Evolutionary conservation across 2,329 filamentous ascomycete species (phyloP).

Genomic region (Dothideomycetes sp.): DNA sequence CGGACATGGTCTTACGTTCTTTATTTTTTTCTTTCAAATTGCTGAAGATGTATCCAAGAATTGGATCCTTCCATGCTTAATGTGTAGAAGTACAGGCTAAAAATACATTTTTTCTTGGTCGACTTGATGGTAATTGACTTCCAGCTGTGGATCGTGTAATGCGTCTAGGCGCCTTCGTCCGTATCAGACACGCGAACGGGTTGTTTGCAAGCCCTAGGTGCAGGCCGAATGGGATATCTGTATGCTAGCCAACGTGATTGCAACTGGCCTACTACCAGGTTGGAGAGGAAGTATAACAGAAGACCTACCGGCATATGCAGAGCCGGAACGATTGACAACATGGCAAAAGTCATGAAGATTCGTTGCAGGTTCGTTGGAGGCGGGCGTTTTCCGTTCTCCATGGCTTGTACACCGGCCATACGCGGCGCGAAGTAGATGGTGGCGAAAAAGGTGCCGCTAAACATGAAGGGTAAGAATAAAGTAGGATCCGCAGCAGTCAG

Average conservation of each 20-base stretch:
- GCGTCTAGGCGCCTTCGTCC: conserved; percentile 9
- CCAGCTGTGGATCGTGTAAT: no score
- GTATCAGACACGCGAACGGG: conserved; percentile 20
- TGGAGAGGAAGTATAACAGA: conserved; percentile 31
- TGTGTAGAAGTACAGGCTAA: neutral
- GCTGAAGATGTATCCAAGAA: no score
- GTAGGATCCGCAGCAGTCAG: conserved; percentile 46
- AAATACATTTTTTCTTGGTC: neutral
- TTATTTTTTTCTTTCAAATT: no score
- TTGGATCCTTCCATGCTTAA: neutral
- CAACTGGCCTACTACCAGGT: conserved; percentile 15
- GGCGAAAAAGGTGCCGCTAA: conserved; percentile 40
- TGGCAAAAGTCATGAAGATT: conserved; percentile 23
- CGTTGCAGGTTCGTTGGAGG: conserved; percentile 16
- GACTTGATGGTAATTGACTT: neutral
- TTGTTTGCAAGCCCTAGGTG: conserved; percentile 21
- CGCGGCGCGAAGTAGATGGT: conserved; percentile 31
- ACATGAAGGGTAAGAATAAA: conserved; percentile 39
- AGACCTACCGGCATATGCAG: conserved; percentile 32
- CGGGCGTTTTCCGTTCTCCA: conserved; percentile 1
- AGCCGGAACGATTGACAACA: conserved; percentile 26
- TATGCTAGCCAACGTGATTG: conserved; percentile 20
- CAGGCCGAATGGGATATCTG: conserved; percentile 19
- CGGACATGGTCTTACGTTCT: no score
- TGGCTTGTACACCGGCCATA: conserved; percentile 8